Percentiles rank a stretch among this genome's conserved stretches.
These are phyloP conservation scores for Boeremia exigua DNA, from an alignment of 2,329 filamentous ascomycete species.

Conservation along the genomic window DNA sequence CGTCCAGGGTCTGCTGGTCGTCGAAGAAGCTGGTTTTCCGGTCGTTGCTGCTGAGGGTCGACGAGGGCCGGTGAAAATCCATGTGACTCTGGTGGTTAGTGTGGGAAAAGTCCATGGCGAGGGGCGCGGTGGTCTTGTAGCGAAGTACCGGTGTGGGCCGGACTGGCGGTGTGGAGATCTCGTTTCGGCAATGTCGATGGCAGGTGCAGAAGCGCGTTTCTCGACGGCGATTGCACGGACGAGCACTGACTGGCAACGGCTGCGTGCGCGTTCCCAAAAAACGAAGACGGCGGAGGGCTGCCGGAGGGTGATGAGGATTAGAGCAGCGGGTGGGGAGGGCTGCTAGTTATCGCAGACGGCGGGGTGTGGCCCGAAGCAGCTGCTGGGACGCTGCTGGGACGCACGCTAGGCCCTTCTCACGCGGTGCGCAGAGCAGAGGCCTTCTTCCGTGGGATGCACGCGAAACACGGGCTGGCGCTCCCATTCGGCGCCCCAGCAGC, in stretches of 20 bases:
- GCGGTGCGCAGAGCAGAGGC: slow-evolving; percentile 6
- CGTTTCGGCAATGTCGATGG: slow-evolving; percentile 40
- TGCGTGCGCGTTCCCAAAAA: neutral
- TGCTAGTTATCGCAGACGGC: slow-evolving; percentile 29
- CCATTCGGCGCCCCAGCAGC: slow-evolving; percentile 42
- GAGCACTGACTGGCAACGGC: slow-evolving; percentile 4
- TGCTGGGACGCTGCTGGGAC: neutral
- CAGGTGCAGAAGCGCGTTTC: slow-evolving; percentile 16
- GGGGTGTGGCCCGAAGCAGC: slow-evolving; percentile 15
- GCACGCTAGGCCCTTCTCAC: slow-evolving; percentile 5
- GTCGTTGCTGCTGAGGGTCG: slow-evolving; percentile 45
- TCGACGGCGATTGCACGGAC: slow-evolving; percentile 1
- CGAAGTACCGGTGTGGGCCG: slow-evolving; percentile 48
- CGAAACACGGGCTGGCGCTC: slow-evolving; percentile 16
- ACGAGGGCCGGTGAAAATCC: slow-evolving; percentile 48
- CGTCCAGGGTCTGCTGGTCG: slow-evolving; percentile 58
- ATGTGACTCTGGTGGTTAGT: slow-evolving; percentile 36
- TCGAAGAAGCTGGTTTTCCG: slow-evolving; percentile 54
- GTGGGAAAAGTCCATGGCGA: slow-evolving; percentile 45
- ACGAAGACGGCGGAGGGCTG: no score
- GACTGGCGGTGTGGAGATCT: slow-evolving; percentile 50
- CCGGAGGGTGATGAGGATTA: slow-evolving; percentile 17
- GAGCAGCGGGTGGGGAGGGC: slow-evolving; percentile 29
- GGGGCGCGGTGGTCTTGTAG: slow-evolving; percentile 42
- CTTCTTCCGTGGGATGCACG: slow-evolving; percentile 13